Percentiles rank a stretch among this genome's conserved stretches.
Conservation (phyloP, 2,329 filamentous ascomycete species). For the Fusarium compactum region DNA sequence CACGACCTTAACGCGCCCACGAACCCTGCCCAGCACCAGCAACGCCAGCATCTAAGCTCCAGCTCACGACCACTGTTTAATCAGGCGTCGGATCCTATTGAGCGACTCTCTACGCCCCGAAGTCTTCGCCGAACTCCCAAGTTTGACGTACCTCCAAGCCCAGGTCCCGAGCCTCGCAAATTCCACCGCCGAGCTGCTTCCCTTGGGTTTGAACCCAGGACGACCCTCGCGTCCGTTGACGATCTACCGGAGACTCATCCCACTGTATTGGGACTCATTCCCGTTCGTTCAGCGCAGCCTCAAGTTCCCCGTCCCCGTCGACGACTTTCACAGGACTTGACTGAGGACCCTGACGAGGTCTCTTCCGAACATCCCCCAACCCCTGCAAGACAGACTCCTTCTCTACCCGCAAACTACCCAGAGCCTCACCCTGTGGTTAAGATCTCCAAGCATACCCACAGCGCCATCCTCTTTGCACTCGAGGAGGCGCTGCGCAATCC, state of each 20-base stretch:
- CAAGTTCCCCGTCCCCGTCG: conserved; percentile 47
- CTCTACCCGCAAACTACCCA: conserved; percentile 50
- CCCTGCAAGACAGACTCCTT: conserved; percentile 44
- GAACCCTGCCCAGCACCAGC: conserved; percentile 59
- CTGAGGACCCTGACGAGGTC: conserved; percentile 59
- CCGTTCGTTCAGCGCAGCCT: conserved; percentile 58
- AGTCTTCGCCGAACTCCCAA: conserved; percentile 65
- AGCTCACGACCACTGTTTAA: conserved; percentile 36
- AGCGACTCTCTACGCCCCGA: conserved; percentile 60
- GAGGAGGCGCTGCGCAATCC: conserved; percentile 91
- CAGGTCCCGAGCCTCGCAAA: conserved; percentile 53
- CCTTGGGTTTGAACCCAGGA: conserved; percentile 61
- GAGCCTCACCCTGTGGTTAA: conserved; percentile 64
- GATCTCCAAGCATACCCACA: conserved; percentile 86
- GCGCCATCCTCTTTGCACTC: conserved; percentile 90
- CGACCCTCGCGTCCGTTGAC: conserved; percentile 44
- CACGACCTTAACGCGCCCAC: conserved; percentile 65
- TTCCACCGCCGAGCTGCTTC: conserved; percentile 62
- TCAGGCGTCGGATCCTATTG: conserved; percentile 53
- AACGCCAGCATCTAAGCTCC: conserved; percentile 56
- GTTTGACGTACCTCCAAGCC: conserved; percentile 60
- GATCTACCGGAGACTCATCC: conserved; percentile 42
- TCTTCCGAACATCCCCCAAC: conserved; percentile 50
- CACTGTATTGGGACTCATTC: conserved; percentile 45
- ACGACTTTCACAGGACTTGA: conserved; percentile 63